A percentile compares a stretch with the other conserved stretches of the same genome.
Evolutionary conservation across 352 stramenopile genomes (phyloP).

Genomic region (Globisporangium yorkense): DNA sequence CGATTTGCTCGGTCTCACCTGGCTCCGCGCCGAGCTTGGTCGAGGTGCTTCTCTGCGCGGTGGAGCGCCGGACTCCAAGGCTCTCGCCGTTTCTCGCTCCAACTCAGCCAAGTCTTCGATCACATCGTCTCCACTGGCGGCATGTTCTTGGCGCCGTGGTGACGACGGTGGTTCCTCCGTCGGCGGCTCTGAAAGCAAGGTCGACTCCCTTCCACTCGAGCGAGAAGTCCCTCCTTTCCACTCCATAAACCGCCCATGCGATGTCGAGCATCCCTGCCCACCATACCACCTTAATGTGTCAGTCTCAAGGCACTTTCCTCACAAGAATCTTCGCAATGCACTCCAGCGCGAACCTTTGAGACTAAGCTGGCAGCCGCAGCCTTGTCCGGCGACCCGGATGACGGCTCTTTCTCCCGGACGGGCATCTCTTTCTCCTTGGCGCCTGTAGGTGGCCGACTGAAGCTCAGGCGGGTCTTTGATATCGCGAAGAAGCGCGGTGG

Average conservation of each 20-base stretch:
- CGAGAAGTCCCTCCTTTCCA: constrained; percentile 7
- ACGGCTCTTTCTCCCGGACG: constrained; percentile 1
- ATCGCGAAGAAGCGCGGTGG: constrained; percentile 14
- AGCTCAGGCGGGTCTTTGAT: not conserved
- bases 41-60: not conserved
- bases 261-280: not conserved
- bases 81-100: constrained; percentile 12
- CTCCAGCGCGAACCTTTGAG: not conserved
- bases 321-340: not conserved
- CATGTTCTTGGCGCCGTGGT: not conserved
- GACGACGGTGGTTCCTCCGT: not conserved
- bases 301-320: not conserved
- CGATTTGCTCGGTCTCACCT: not conserved
- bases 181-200: constrained; percentile 3
- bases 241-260: constrained; percentile 8
- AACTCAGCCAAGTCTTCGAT: constrained; percentile 11
- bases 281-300: too few species aligned
- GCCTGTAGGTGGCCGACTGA: not conserved
- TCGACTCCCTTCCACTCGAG: constrained; percentile 10
- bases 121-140: constrained; percentile 8
- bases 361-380: not conserved
- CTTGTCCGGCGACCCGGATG: not conserved
- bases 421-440: not conserved
- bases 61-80: not conserved
- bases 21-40: not conserved